Evolutionary conservation across 352 stramenopile species (phyloP).

Genomic region (Plasmopara halstedii): DNA sequence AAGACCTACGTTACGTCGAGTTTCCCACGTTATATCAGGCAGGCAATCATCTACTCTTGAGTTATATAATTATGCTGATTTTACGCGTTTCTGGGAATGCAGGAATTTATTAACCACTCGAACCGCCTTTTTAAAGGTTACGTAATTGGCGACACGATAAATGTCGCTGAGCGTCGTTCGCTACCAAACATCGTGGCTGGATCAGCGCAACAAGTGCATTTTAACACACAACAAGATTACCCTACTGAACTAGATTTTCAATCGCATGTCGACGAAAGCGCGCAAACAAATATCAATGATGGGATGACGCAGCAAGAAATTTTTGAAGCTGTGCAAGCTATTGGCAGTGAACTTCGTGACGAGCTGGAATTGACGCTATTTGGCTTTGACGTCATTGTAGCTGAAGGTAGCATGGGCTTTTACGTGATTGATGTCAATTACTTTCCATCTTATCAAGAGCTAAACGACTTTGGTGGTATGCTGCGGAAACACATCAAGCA

Average conservation of each 20-base stretch:
- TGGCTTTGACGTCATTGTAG: slow-evolving; percentile 81
- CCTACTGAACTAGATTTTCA: slow-evolving; percentile 62
- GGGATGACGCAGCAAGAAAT: slow-evolving; percentile 37
- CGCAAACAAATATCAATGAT: slow-evolving; percentile 1
- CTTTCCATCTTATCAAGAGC: slow-evolving; percentile 81
- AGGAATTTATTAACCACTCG: slow-evolving; percentile 83
- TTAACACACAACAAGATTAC: slow-evolving; percentile 78
- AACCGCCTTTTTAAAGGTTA: slow-evolving; percentile 78
- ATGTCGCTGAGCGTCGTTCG: slow-evolving; percentile 66
- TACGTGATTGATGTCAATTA: slow-evolving; percentile 86
- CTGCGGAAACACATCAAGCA: slow-evolving; percentile 58
- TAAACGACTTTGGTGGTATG: slow-evolving; percentile 51
- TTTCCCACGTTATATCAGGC: slow-evolving; percentile 69
- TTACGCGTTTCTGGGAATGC: slow-evolving; percentile 6
- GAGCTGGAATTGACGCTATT: slow-evolving; percentile 66
- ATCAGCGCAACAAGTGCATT: slow-evolving; percentile 51
- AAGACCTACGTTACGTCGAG: slow-evolving; percentile 49
- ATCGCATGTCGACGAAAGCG: slow-evolving; percentile 7
- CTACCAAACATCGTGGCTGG: slow-evolving; percentile 55
- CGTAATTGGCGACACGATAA: slow-evolving; percentile 65
- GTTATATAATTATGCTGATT: not conserved
- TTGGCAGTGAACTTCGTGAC: slow-evolving; percentile 55
- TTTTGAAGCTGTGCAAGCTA: slow-evolving; percentile 45
- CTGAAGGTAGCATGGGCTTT: slow-evolving; percentile 39
- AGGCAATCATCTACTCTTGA: not conserved